Base-by-base conservation (phyloP, 225 moss, liverwort and hornwort species). In the Bryum argenteum region DNA sequence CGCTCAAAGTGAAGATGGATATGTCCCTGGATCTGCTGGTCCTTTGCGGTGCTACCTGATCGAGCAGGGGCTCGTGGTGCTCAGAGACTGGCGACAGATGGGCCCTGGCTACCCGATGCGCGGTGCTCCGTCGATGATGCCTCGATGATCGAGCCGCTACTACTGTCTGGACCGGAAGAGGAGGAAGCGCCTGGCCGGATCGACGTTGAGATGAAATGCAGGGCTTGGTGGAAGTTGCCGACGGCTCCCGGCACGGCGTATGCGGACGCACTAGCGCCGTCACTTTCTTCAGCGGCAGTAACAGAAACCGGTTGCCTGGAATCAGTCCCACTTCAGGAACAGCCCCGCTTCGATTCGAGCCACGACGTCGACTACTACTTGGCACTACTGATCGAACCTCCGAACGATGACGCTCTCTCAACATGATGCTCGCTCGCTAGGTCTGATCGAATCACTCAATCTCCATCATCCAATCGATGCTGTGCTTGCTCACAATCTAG, bases 271-370 rank as follows among this genome's bases (percentile, higher is more conserved):
- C 16, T 2, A 75, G 43, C 16, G 75, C 75, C 10, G 75, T 75
- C 8, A 75, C 75, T 61, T 69, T 75, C 75, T 54, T 68, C 52
- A 75, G 16, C 2, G 75, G 75, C 1, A 75, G 11, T 20, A 75
- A 43, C 16, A 75, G 53, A 54, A 75, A 69, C 2, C 75, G 68
- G 20, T 43, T 75, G 0, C 68, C 75, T 1, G 75, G 75, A 69
- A 75, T 61, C 33, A 75, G 26, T 28, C 33, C 21, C 43, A 75
- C 75, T 12, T 54, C 75, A 0, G 75, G 67, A 15, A 4, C 24
- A 9, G 33, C 66, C 2, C 63, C 7, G 10, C 26, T 18, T 10
- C 74, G 58, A 6, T 16, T 22, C 9, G 74, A 16, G 23, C 13
- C 21, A 24, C n/a, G 54, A 33, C 37, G 60, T 43, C 68, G 28